Conservation (phyloP, 2,329 filamentous ascomycete species). For the Xylariaceae sp. region DNA sequence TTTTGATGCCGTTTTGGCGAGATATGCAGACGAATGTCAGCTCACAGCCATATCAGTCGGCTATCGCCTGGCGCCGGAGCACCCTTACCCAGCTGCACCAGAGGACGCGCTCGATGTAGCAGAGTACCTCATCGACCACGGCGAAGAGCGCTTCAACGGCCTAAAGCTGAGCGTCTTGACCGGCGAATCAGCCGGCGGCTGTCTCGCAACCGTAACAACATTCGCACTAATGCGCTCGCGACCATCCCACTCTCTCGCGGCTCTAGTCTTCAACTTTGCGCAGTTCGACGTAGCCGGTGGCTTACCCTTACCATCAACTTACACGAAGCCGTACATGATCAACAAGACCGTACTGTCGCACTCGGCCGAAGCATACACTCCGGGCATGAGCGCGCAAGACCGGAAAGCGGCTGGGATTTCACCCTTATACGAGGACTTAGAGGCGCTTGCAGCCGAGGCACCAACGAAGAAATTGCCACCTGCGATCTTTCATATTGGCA, state of each 20-base stretch:
- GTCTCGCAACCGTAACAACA: slow-evolving; percentile 14
- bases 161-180: slow-evolving; percentile 32
- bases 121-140: slow-evolving; percentile 48
- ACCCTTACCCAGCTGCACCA: slow-evolving; percentile 51
- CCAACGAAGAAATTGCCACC: slow-evolving; percentile 37
- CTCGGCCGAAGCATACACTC: slow-evolving; percentile 37
- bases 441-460: slow-evolving; percentile 19
- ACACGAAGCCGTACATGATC: slow-evolving; percentile 33
- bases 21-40: slow-evolving; percentile 45
- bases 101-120: slow-evolving; percentile 57
- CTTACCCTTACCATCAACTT: slow-evolving; percentile 29
- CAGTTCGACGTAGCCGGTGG: slow-evolving; percentile 45
- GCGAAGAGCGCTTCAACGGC: slow-evolving; percentile 38
- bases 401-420: slow-evolving; percentile 42
- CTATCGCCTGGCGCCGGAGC: slow-evolving; percentile 57
- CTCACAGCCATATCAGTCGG: slow-evolving; percentile 52
- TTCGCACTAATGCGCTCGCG: slow-evolving; percentile 42
- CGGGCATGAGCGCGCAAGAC: slow-evolving; percentile 35
- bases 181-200: slow-evolving; percentile 8
- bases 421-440: slow-evolving; percentile 47
- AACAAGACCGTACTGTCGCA: slow-evolving; percentile 42
- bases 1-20: slow-evolving; percentile 38
- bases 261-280: slow-evolving; percentile 51
- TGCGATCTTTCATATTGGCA: slow-evolving; percentile 52
- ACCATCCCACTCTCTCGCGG: slow-evolving; percentile 40